Conservation (phyloP, 1,284 basidiomycete species). For the Rhodotorula sp. region DNA sequence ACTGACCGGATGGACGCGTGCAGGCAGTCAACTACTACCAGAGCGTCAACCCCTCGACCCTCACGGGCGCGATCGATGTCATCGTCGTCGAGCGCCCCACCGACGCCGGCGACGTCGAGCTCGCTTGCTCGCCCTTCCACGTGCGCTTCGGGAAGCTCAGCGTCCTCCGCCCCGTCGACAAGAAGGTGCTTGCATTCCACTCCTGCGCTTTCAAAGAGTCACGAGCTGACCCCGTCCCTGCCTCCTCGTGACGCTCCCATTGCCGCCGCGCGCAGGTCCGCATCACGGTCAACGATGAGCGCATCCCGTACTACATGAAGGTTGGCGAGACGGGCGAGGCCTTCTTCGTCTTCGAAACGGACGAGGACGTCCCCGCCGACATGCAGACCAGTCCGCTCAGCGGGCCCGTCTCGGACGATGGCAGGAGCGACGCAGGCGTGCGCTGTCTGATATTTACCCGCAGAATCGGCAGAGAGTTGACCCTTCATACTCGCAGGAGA, state of each 20-base stretch:
- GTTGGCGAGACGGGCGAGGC: constrained; percentile 98
- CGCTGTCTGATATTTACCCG: not conserved
- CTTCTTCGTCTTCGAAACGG: constrained; percentile 98
- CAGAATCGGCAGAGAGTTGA: not conserved
- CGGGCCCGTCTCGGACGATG: constrained; percentile 41
- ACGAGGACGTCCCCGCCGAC: constrained; percentile 87
- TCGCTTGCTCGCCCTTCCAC: constrained; percentile 94
- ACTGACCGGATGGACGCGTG: not conserved
- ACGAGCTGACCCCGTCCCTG: not conserved
- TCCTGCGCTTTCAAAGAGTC: constrained; percentile 34
- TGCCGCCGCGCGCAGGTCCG: constrained; percentile 44
- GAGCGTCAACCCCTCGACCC: constrained; percentile 82
- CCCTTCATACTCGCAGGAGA: not conserved
- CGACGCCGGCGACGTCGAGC: constrained; percentile 57
- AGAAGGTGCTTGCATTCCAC: constrained; percentile 64
- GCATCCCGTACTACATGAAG: constrained; percentile 94
- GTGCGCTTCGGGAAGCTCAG: constrained; percentile 98
- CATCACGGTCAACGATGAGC: constrained; percentile 62
- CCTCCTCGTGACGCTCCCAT: not conserved
- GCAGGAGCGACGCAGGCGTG: constrained; percentile 13
- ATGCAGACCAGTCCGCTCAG: constrained; percentile 81
- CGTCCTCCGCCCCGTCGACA: constrained; percentile 89
- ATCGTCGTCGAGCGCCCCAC: constrained; percentile 82
- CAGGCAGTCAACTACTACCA: constrained; percentile 43
- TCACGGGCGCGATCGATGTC: constrained; percentile 95